A percentile compares a stretch with the other conserved stretches of the same genome.
These are phyloP conservation scores for Debaryomyces hansenii DNA, from an alignment of 805 yeast species.

Conservation along the genomic window DNA sequence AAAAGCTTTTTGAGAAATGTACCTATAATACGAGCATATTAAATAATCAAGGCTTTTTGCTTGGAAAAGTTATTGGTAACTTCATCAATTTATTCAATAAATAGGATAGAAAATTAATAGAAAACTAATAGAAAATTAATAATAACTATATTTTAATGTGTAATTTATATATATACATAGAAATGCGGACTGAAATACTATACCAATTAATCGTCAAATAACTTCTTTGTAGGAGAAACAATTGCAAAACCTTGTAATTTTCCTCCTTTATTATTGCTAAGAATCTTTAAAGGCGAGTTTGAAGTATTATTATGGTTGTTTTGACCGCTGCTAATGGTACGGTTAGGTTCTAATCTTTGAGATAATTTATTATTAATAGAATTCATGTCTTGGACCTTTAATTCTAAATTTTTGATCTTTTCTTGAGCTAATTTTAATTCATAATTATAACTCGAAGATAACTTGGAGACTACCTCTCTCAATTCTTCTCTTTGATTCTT, in stretches of 20 bases:
- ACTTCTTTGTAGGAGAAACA: slow-evolving; percentile 30
- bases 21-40: slow-evolving; percentile 25
- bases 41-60: slow-evolving; percentile 40
- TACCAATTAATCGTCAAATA: slow-evolving; percentile 15
- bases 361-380: slow-evolving; percentile 35
- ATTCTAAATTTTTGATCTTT: slow-evolving; percentile 32
- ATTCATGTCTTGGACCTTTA: slow-evolving; percentile 27
- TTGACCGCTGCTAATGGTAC: slow-evolving; percentile 1
- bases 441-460: slow-evolving; percentile 33
- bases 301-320: background rate
- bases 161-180: background rate
- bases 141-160: background rate
- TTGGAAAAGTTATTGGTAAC: slow-evolving; percentile 36
- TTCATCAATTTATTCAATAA: slow-evolving; percentile 17
- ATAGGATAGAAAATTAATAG: background rate
- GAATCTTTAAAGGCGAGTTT: background rate
- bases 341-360: slow-evolving; percentile 15
- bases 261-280: slow-evolving; percentile 25
- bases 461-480: slow-evolving; percentile 37
- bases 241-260: slow-evolving; percentile 40
- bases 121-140: no score
- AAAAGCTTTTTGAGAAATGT: slow-evolving; percentile 25
- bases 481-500: slow-evolving; percentile 41
- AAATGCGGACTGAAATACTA: background rate
- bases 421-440: slow-evolving; percentile 38